These are phyloP conservation scores for Globisporangium lucens DNA, from an alignment of 352 stramenopile genomes.

Conservation along the genomic window DNA sequence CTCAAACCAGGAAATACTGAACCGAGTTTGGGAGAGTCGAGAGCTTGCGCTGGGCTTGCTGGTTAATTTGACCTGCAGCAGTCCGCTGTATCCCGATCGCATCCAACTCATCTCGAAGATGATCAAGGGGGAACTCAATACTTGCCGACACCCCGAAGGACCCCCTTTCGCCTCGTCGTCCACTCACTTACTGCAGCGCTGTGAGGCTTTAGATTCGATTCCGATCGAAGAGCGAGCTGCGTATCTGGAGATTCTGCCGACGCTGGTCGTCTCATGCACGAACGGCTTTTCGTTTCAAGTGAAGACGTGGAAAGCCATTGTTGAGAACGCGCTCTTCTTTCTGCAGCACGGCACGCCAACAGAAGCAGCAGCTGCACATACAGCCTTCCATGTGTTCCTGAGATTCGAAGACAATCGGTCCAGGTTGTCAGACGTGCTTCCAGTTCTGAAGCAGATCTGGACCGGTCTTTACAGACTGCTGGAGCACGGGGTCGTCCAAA, in stretches of 20 bases:
- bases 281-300: neutral
- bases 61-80: neutral
- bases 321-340: constrained; percentile 16
- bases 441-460: constrained; percentile 15
- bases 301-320: constrained; percentile 8
- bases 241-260: constrained; percentile 11
- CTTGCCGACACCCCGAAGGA: neutral
- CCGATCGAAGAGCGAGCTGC: constrained; percentile 4
- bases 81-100: constrained; percentile 6
- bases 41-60: neutral
- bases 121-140: neutral
- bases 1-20: neutral
- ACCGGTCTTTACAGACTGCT: constrained; percentile 3
- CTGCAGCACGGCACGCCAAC: constrained; percentile 1
- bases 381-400: constrained; percentile 11
- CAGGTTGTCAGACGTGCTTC: neutral
- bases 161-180: neutral
- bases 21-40: neutral
- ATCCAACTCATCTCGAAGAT: neutral
- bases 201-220: constrained; percentile 3
- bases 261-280: neutral
- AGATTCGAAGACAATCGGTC: neutral
- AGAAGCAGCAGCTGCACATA: constrained; percentile 6
- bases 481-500: neutral
- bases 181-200: neutral